Percentiles rank a stretch among this genome's conserved stretches.
These are phyloP conservation scores for Forsythia viridissima DNA, from an alignment of 257 asterid species.

Conservation along the genomic window DNA sequence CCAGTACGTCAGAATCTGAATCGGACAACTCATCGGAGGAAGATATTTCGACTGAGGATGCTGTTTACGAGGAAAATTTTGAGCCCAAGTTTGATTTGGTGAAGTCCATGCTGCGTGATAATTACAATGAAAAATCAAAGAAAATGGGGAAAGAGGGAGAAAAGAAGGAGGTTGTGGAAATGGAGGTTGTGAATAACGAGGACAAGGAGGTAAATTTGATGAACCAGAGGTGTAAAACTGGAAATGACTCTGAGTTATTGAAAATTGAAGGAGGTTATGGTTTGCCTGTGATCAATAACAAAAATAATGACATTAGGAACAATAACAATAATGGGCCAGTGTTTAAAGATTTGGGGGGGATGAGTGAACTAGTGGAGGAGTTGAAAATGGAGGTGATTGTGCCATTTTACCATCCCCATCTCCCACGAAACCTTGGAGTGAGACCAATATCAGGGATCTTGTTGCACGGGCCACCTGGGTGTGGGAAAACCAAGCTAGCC, in stretches of 20 bases:
- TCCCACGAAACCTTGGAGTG: slow-evolving; percentile 60
- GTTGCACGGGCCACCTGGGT: slow-evolving; percentile 94
- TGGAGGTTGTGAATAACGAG: slow-evolving; percentile 45
- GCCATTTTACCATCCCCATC: slow-evolving; percentile 66
- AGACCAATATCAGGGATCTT: slow-evolving; percentile 77
- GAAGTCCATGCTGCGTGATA: slow-evolving; percentile 62
- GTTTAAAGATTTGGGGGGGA: slow-evolving; percentile 92
- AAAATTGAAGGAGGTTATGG: slow-evolving; percentile 23
- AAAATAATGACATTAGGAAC: neutral
- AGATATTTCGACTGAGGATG: slow-evolving; percentile 55
- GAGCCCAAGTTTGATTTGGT: slow-evolving; percentile 71
- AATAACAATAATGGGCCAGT: slow-evolving; percentile 37
- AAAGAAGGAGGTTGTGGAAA: slow-evolving; percentile 25
- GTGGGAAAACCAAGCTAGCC: slow-evolving; percentile 95
- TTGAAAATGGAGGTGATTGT: slow-evolving; percentile 73
- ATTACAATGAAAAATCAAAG: slow-evolving; percentile 40
- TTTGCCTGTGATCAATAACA: slow-evolving; percentile 8
- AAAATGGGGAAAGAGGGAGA: slow-evolving; percentile 1
- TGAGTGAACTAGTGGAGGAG: slow-evolving; percentile 61
- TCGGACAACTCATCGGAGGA: slow-evolving; percentile 35
- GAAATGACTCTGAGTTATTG: slow-evolving; percentile 5
- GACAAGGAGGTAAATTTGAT: slow-evolving; percentile 44
- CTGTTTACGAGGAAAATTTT: slow-evolving; percentile 51
- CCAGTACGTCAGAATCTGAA: slow-evolving; percentile 23
- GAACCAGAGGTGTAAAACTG: slow-evolving; percentile 25